phyloP scores from a whole-genome alignment of 2,329 filamentous ascomycete genomes.

The Bipolaris bicolor region DNA sequence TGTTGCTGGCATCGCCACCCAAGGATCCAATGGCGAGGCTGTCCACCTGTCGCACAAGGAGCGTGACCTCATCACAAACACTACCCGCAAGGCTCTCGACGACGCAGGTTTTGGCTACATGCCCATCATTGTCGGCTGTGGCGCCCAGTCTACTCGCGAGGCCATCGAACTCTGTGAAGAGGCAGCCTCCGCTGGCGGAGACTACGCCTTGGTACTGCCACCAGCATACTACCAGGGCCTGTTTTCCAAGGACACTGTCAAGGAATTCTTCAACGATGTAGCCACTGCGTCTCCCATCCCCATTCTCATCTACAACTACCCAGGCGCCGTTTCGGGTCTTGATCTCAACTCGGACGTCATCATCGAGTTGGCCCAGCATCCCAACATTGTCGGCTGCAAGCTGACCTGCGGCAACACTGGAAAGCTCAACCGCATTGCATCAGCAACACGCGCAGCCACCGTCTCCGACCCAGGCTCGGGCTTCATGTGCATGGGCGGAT shows the following conservation, averaged over 20 bases:
- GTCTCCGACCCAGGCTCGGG: slow-evolving; percentile 51
- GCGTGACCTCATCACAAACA: slow-evolving; percentile 69
- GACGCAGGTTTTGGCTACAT: slow-evolving; percentile 68
- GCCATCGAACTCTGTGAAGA: slow-evolving; percentile 72
- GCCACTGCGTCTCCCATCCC: slow-evolving; percentile 68
- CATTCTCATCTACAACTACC: slow-evolving; percentile 73
- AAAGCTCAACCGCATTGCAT: slow-evolving; percentile 67
- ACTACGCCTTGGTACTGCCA: slow-evolving; percentile 77
- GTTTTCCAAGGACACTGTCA: slow-evolving; percentile 65
- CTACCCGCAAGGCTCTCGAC: slow-evolving; percentile 73
- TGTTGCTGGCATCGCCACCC: slow-evolving; percentile 75
- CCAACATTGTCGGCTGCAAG: slow-evolving; percentile 72
- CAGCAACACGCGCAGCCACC: slow-evolving; percentile 55
- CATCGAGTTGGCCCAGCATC: slow-evolving; percentile 64
- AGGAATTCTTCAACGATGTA: slow-evolving; percentile 70
- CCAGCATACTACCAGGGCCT: slow-evolving; percentile 76
- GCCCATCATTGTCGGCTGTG: slow-evolving; percentile 78
- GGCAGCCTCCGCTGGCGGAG: slow-evolving; percentile 71
- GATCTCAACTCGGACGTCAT: slow-evolving; percentile 70
- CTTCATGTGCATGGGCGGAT: slow-evolving; percentile 75
- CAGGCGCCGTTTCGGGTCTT: slow-evolving; percentile 67
- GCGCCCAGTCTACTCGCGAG: slow-evolving; percentile 74
- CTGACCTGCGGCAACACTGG: slow-evolving; percentile 74
- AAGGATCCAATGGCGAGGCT: slow-evolving; percentile 83
- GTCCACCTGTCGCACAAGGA: slow-evolving; percentile 77